A percentile compares a stretch with the other conserved stretches of the same genome.
Evolutionary conservation across 768 basidiomycete genomes (phyloP).

Genomic region (Mycena rebaudengoi): DNA sequence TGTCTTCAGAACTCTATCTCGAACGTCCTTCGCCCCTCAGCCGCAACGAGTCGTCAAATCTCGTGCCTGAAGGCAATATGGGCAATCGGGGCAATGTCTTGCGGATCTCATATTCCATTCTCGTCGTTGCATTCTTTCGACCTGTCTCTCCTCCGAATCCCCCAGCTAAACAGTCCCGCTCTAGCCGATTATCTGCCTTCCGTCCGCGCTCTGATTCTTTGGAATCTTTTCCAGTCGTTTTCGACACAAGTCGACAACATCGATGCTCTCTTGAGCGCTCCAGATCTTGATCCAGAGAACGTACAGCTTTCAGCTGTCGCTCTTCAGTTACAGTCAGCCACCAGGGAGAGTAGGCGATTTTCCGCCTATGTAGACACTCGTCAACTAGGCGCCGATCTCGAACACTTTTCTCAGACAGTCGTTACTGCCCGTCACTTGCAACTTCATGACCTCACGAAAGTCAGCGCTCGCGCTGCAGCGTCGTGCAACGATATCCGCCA

Average conservation of each 20-base stretch:
- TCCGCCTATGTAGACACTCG: not conserved
- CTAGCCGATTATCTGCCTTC: not conserved
- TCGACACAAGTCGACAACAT: not conserved
- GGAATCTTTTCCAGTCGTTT: not conserved
- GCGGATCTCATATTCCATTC: not conserved
- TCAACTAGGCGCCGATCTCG: not conserved
- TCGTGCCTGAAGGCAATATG: not conserved
- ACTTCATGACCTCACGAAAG: not conserved
- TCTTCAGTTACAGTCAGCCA: not conserved
- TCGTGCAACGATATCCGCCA: not conserved
- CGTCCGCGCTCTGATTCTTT: not conserved
- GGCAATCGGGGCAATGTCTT: not conserved
- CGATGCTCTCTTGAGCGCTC: not conserved
- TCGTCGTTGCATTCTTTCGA: not conserved
- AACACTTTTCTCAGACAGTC: too few species aligned
- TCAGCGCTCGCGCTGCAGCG: not conserved
- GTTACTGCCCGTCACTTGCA: not conserved
- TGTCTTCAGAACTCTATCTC: too few species aligned
- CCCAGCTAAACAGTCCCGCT: not conserved
- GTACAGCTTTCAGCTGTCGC: not conserved
- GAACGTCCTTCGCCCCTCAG: not conserved
- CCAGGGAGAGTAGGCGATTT: not conserved
- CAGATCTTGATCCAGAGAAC: not conserved
- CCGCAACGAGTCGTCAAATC: not conserved
- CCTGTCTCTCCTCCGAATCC: not conserved